Percentiles rank a stretch among this genome's conserved stretches.
Evolutionary conservation across 2,329 filamentous ascomycete species (phyloP).

Genomic region (Fusarium drepaniforme): DNA sequence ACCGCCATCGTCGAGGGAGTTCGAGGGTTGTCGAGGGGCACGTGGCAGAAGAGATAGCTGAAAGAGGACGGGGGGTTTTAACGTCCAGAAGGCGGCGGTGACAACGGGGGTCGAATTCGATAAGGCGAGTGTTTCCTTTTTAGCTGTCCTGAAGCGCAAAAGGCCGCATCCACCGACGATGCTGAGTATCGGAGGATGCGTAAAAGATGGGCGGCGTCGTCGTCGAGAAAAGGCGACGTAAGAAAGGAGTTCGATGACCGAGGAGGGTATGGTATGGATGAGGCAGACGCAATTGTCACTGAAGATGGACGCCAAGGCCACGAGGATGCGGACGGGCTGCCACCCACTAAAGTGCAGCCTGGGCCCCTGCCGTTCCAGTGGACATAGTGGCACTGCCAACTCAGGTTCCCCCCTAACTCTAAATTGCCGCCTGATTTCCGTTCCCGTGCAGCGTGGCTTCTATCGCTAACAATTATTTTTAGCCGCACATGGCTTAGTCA

Average conservation of each 20-base stretch:
- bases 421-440: conserved; percentile 43
- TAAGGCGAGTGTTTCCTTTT: conserved; percentile 18
- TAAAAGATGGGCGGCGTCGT: conserved; percentile 21
- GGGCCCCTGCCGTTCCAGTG: conserved; percentile 8
- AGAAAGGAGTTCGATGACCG: conserved; percentile 31
- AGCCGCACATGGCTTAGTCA: conserved; percentile 39
- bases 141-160: conserved; percentile 27
- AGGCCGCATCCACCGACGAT: conserved; percentile 34
- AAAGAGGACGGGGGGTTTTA: conserved; percentile 16
- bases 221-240: conserved; percentile 11
- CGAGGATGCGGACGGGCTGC: conserved; percentile 32
- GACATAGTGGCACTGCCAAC: conserved; percentile 19
- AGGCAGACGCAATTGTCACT: conserved; percentile 40
- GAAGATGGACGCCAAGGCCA: conserved; percentile 40
- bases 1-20: conserved; percentile 79
- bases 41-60: conserved; percentile 16
- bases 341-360: conserved; percentile 19
- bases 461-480: conserved; percentile 42
- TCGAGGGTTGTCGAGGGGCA: conserved; percentile 42
- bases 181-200: conserved; percentile 24
- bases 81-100: conserved; percentile 35
- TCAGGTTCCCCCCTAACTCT: conserved; percentile 35
- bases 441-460: conserved; percentile 38
- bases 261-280: conserved; percentile 15
- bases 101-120: conserved; percentile 30